These are phyloP conservation scores for Diaporthe amygdali DNA, from an alignment of 2,329 filamentous ascomycete genomes.

Conservation along the genomic window DNA sequence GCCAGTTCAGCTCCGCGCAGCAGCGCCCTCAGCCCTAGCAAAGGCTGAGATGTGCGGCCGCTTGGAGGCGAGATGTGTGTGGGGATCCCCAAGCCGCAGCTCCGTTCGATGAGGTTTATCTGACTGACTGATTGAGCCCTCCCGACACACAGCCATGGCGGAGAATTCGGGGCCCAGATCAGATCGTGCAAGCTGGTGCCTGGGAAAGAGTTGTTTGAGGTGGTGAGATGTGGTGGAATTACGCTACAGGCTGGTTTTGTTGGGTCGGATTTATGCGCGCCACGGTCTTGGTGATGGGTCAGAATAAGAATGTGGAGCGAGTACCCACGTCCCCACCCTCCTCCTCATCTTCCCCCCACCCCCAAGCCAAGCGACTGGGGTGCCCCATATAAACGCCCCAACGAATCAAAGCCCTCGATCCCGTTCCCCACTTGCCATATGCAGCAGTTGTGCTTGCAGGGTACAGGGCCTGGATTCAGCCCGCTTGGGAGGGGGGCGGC, in stretches of 20 bases:
- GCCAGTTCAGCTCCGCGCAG: not conserved
- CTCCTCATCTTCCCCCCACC: not conserved
- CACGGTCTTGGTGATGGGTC: not conserved
- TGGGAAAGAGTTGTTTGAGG: not conserved
- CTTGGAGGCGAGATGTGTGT: not conserved
- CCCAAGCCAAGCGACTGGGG: not conserved
- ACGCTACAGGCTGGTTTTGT: not conserved
- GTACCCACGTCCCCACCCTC: not conserved
- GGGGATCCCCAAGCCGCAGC: constrained; percentile 8
- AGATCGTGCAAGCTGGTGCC: constrained; percentile 1
- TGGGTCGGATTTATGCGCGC: constrained; percentile 1
- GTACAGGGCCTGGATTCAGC: not conserved
- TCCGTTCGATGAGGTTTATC: not conserved
- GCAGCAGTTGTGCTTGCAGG: constrained; percentile 15
- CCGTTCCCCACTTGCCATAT: constrained; percentile 6
- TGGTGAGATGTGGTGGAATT: not conserved
- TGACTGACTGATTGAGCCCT: not conserved
- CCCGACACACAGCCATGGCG: not conserved
- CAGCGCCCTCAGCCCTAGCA: constrained; percentile 11
- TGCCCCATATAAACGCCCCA: not conserved
- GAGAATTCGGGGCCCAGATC: not conserved
- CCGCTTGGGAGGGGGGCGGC: not conserved
- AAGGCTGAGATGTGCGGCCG: constrained; percentile 11
- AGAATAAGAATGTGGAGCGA: constrained; percentile 9
- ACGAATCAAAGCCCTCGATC: not conserved